Percentiles rank a stretch among this genome's conserved stretches.
Conservation (phyloP, 148 eudicot genomes). For the Agrostemma githago region DNA sequence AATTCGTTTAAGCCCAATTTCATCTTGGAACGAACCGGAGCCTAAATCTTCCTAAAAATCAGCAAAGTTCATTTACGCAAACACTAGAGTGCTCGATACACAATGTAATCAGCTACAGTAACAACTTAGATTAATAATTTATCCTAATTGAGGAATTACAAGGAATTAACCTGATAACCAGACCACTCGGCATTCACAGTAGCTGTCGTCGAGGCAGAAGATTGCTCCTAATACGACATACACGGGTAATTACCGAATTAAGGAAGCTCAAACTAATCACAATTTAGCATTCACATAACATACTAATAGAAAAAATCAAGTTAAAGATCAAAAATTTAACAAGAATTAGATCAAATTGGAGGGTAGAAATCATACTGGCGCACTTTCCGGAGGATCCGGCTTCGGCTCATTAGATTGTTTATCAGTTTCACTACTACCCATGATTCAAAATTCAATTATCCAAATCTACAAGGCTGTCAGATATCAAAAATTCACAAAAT, state of each 20-base stretch:
- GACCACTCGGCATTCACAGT: conserved; percentile 85
- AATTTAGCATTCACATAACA: neutral
- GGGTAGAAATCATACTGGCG: conserved; percentile 21
- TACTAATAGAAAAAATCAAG: neutral
- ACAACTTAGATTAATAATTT: neutral
- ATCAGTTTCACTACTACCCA: conserved; percentile 91
- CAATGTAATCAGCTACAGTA: neutral
- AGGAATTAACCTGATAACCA: conserved; percentile 75
- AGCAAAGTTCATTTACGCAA: neutral
- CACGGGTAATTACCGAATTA: neutral
- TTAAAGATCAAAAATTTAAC: neutral
- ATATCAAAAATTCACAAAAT: conserved; percentile 14
- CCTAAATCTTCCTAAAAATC: conserved; percentile 2
- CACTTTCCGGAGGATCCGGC: conserved; percentile 48
- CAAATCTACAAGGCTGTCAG: conserved; percentile 24
- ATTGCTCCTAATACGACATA: conserved; percentile 57
- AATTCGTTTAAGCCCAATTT: no score
- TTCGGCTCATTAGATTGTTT: conserved; percentile 71
- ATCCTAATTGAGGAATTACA: neutral
- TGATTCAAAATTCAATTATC: conserved; percentile 28
- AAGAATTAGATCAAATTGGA: neutral
- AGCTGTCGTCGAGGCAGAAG: conserved; percentile 51
- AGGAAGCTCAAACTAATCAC: conserved; percentile 9
- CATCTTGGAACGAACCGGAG: neutral
- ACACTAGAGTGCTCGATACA: neutral